phyloP scores from a whole-genome alignment of 176 grass and related monocot species.

The Eleusine coracana region DNA sequence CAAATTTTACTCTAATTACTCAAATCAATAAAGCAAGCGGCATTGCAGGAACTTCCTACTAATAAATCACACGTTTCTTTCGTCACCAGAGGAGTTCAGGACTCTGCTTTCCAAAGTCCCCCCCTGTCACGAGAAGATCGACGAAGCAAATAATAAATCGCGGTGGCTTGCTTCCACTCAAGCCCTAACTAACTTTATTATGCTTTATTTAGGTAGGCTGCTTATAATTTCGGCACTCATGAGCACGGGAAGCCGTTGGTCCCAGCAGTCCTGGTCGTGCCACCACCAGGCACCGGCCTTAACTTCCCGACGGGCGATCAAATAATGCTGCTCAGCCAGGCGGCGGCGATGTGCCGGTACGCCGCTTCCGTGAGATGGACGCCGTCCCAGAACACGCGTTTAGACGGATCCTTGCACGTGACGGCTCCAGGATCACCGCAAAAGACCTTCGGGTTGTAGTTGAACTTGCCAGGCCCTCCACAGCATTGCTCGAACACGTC shows the following conservation, averaged over 20 bases:
- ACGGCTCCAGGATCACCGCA: constrained; percentile 6
- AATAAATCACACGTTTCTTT: too few relatives aligned
- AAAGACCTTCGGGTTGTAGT: neutral
- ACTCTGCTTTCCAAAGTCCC: too few relatives aligned
- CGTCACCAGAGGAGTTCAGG: too few relatives aligned
- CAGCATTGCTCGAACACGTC: constrained; percentile 33
- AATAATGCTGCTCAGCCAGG: constrained; percentile 16
- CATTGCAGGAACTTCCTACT: too few relatives aligned
- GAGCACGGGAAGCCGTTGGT: neutral
- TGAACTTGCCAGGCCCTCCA: constrained; percentile 30
- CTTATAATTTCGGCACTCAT: neutral
- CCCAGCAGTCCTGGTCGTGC: neutral
- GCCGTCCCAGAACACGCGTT: constrained; percentile 38
- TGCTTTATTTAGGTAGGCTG: neutral
- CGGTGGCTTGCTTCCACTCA: too few relatives aligned
- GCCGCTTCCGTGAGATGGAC: constrained; percentile 42
- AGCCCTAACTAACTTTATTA: too few relatives aligned
- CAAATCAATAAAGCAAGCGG: too few relatives aligned
- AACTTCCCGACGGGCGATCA: neutral
- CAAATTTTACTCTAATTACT: too few relatives aligned
- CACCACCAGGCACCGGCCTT: neutral
- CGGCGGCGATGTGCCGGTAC: constrained; percentile 23
- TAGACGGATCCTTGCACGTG: constrained; percentile 21
- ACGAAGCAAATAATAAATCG: too few relatives aligned
- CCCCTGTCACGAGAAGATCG: too few relatives aligned